phyloP scores from a whole-genome alignment of 2,329 filamentous ascomycete species.

The Huntiella decipiens region DNA sequence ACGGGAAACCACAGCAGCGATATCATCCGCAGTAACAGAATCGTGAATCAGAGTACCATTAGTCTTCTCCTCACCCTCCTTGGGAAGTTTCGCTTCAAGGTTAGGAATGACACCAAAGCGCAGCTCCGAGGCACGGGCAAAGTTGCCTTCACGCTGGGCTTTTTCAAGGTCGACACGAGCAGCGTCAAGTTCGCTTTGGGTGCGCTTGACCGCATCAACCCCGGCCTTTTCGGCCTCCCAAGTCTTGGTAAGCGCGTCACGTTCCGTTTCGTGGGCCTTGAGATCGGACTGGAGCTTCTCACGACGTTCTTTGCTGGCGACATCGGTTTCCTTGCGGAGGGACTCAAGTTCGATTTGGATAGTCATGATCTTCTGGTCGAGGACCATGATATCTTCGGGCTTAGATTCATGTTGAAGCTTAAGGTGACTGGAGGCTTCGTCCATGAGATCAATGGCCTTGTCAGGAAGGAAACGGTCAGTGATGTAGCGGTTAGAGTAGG shows the following conservation, averaged over 20 bases:
- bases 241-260: slow-evolving; percentile 51
- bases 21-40: slow-evolving; percentile 86
- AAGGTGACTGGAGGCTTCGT: slow-evolving; percentile 80
- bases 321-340: slow-evolving; percentile 78
- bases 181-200: slow-evolving; percentile 74
- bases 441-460: slow-evolving; percentile 92
- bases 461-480: slow-evolving; percentile 91
- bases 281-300: slow-evolving; percentile 68
- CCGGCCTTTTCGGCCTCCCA: slow-evolving; percentile 84
- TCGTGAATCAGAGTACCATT: slow-evolving; percentile 58
- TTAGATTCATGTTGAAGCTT: slow-evolving; percentile 92
- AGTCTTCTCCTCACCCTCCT: slow-evolving; percentile 39
- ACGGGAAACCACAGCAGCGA: slow-evolving; percentile 75
- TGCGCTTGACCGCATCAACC: slow-evolving; percentile 70
- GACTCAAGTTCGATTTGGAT: slow-evolving; percentile 95
- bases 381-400: slow-evolving; percentile 77
- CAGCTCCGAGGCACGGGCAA: slow-evolving; percentile 75
- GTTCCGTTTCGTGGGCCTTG: slow-evolving; percentile 59
- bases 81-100: slow-evolving; percentile 60
- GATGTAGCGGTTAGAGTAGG: slow-evolving; percentile 88
- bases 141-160: slow-evolving; percentile 74
- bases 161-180: slow-evolving; percentile 71
- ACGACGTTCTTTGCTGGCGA: slow-evolving; percentile 70
- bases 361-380: slow-evolving; percentile 91
- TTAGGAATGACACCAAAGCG: slow-evolving; percentile 72